Conservation (phyloP, 2,329 filamentous ascomycete species). For the Verticillium alfalfae region DNA sequence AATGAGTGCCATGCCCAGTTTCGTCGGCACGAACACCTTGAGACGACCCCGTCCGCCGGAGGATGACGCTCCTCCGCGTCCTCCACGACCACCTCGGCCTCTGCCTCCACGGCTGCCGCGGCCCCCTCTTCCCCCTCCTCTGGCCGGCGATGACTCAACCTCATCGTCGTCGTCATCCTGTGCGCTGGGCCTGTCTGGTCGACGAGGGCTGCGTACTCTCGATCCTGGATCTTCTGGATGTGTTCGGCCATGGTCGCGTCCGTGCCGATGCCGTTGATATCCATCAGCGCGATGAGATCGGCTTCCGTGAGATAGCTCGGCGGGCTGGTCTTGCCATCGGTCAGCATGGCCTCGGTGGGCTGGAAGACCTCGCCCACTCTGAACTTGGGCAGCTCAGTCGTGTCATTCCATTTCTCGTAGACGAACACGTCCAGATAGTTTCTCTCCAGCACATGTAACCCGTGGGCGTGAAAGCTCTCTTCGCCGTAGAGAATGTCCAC, state of each 20-base stretch:
- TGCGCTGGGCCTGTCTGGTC: conserved; percentile 32
- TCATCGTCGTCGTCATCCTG: conserved; percentile 34
- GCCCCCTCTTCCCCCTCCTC: conserved; percentile 36
- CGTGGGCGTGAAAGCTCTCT: conserved; percentile 76
- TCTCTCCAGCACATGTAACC: conserved; percentile 76
- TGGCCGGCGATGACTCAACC: conserved; percentile 27
- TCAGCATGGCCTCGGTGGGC: conserved; percentile 83
- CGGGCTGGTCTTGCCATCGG: conserved; percentile 81
- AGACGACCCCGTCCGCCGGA: conserved; percentile 44
- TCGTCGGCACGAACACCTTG: conserved; percentile 88
- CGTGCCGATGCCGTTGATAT: conserved; percentile 96
- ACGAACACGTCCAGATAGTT: conserved; percentile 96
- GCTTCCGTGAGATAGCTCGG: conserved; percentile 90
- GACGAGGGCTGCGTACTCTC: conserved; percentile 73
- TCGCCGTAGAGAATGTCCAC: conserved; percentile 79
- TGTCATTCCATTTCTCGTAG: conserved; percentile 95
- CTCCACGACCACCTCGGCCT: conserved; percentile 30
- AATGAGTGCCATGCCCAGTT: conserved; percentile 84
- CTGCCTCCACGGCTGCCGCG: conserved; percentile 35
- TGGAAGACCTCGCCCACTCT: conserved; percentile 75
- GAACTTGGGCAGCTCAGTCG: conserved; percentile 74
- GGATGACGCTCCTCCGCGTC: conserved; percentile 31
- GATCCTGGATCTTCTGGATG: conserved; percentile 89
- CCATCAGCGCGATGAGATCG: conserved; percentile 93
- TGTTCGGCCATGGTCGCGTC: conserved; percentile 99